Evolutionary conservation across 2,329 filamentous ascomycete species (phyloP), one percentile per base, ranked within the genome.

Genomic region (Fusarium virguliforme): DNA sequence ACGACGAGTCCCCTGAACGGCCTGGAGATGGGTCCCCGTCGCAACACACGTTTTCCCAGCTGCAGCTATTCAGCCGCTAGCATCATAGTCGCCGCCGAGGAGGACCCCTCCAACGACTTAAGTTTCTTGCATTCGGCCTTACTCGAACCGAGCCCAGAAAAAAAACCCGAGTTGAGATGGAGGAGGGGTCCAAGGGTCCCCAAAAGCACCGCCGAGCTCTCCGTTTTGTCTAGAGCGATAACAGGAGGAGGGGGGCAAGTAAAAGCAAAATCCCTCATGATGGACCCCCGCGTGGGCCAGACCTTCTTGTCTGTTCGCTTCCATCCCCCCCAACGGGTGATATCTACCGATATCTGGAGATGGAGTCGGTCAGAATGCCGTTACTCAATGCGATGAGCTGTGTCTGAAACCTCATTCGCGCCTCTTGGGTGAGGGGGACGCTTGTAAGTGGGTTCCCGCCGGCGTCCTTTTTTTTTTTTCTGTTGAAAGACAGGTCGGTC

Each of bases 191-290:
- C 70, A 73, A 62, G 48, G 57, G 59, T 64, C 70, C 18, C 63
- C 70, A 64, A 72, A 64, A 51, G 50, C 70, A 59, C 70, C 66
- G 70, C 70, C 66, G 66, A 54, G 51, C 51, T 37, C 51, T 37
- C 51, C 46, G 46, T 37, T 38, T 54, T 73, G 66, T 72, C 66
- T 72, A 67, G 70, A 67, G 67, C 70, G 72, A 72, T 46, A 53
- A 18, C 22, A 54, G 51, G 50, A 22, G 60, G 65, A 71, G 60
- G 26, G 32, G 56, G 22, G 41, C 35, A 50, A 55, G 56, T 40
- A 58, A 51, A 53, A 64, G 63, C 74, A 73, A 68, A 74, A 75
- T 75, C 64, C 73, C 73, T 75, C 73, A 75, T 46, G 56, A 57
- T 48, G 15, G 43, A 54, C 67, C 64, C 73, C 66, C 65, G 68